Evolutionary conservation across 306 rosid species (phyloP).

Genomic region (Medicago arabica): DNA sequence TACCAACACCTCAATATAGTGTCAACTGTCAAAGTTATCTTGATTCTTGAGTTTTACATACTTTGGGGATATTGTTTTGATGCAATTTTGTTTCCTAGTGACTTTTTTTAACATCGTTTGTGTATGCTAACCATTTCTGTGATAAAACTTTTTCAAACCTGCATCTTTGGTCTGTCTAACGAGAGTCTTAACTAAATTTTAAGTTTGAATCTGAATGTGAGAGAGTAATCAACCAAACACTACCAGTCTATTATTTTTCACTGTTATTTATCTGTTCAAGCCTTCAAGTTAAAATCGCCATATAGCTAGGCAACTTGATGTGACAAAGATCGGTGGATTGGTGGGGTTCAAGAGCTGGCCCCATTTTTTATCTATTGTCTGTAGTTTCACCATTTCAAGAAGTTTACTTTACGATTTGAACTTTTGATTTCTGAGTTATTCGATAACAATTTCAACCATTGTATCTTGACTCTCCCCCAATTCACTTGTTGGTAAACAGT

Average conservation of each 20-base stretch:
- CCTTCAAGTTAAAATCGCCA: not conserved
- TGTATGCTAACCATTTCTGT: not conserved
- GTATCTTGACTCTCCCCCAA: not conserved
- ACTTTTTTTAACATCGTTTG: conserved; percentile 11
- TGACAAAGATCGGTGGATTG: not conserved
- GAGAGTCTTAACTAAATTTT: not conserved
- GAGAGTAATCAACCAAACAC: not conserved
- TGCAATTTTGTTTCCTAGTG: conserved; percentile 36
- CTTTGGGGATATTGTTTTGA: conserved; percentile 29
- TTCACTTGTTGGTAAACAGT: not conserved
- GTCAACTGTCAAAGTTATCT: conserved; percentile 42
- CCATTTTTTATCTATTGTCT: not conserved
- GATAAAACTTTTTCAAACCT: conserved; percentile 24
- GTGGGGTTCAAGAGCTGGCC: not conserved
- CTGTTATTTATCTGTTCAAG: not conserved
- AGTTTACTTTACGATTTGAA: not conserved
- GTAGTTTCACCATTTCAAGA: not conserved
- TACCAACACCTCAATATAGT: conserved; percentile 42
- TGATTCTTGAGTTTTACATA: conserved; percentile 27
- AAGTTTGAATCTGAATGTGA: conserved; percentile 13
- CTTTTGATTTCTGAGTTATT: not conserved
- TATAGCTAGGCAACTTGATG: not conserved
- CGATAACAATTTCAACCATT: not conserved
- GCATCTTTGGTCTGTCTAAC: conserved; percentile 14
- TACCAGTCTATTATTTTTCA: not conserved